Evolutionary conservation across 768 basidiomycete species (phyloP), one percentile per base, ranked within the genome.

Genomic region (Hygrocybe coccinea): DNA sequence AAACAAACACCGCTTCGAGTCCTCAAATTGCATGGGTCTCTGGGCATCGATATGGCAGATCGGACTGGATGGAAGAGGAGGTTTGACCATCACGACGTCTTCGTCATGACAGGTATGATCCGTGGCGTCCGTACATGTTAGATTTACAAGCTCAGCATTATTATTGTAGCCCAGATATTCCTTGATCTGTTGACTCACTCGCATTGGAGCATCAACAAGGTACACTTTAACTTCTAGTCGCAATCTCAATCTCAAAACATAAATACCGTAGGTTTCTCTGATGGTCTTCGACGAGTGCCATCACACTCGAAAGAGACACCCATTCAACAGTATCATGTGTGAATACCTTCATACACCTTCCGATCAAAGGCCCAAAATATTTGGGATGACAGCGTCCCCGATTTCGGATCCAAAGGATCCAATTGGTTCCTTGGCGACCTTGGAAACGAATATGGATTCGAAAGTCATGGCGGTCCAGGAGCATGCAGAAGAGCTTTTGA

Each of bases 301-400:
- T 61, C 89, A 93, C 63, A 79, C 87, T 1, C 76, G 79, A 1
- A 85, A 85, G 58, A 83, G 84, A 41, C 87, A 92, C 63, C 82
- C 90, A 0, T 91, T 89, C 69, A 89, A 87, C 59, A 75, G 76
- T 38, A 85, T 92, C 56, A 84, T 92, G 82, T 80, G 79, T 15
- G 80, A 85, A 63, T 89, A 89, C 65, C 71, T 71, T 44, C 68
- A 76, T 41, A 59, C 85, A 73, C 60, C 75, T 71, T 38, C 62
- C 39, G 24, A 49, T 1, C 62, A 72, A 17, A 76, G 86, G n/a
- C 89, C 90, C 9, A 91, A 89, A 65, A 76, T 95, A n/a, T 90
- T 95, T 57, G 93, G 93, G 2, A 88, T 95, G 85, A 95, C 93
- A 0, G 93, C 93, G 0, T 92, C 89, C 15, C 92, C 92, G 0